Evolutionary conservation across 371 early-diverging fungal species (phyloP).

Genomic region (Catenaria anguillulae): DNA sequence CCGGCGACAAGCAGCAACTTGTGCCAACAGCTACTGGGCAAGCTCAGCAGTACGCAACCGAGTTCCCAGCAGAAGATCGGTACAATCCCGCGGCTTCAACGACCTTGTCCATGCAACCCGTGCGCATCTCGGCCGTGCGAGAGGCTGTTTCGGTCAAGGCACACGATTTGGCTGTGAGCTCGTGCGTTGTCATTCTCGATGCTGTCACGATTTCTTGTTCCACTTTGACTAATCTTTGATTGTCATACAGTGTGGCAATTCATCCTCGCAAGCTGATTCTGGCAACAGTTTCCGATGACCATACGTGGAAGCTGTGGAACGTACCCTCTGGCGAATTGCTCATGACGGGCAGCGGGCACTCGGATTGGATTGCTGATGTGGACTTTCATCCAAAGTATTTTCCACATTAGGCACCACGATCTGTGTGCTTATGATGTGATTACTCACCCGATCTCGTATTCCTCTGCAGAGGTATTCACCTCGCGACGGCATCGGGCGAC

Average conservation of each 20-base stretch:
- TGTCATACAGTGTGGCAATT: conserved; percentile 21
- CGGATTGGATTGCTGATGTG: conserved; percentile 35
- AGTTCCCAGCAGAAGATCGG: conserved; percentile 25
- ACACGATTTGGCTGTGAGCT: conserved; percentile 24
- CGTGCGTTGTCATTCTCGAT: conserved; percentile 16
- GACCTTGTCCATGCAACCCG: conserved; percentile 16
- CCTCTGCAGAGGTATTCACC: conserved; percentile 22
- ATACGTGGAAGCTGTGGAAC: conserved; percentile 35
- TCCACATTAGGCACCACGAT: no score
- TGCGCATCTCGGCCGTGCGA: conserved; percentile 18
- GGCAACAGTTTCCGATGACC: conserved; percentile 33
- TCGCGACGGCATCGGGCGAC: conserved; percentile 37
- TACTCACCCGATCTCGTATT: not conserved
- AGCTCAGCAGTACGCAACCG: no score
- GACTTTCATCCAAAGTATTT: conserved; percentile 33
- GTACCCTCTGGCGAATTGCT: conserved; percentile 33
- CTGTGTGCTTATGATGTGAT: no score
- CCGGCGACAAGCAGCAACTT: no score
- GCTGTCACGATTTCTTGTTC: not conserved
- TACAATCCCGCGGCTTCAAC: conserved; percentile 12
- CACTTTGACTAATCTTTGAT: no score
- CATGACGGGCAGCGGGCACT: conserved; percentile 34
- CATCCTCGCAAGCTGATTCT: conserved; percentile 34
- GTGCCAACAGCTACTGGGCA: no score
- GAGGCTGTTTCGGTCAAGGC: conserved; percentile 22